A percentile compares a stretch with the other conserved stretches of the same genome.
These are phyloP conservation scores for Solanum peruvianum DNA, from an alignment of 257 asterid genomes.

Conservation along the genomic window DNA sequence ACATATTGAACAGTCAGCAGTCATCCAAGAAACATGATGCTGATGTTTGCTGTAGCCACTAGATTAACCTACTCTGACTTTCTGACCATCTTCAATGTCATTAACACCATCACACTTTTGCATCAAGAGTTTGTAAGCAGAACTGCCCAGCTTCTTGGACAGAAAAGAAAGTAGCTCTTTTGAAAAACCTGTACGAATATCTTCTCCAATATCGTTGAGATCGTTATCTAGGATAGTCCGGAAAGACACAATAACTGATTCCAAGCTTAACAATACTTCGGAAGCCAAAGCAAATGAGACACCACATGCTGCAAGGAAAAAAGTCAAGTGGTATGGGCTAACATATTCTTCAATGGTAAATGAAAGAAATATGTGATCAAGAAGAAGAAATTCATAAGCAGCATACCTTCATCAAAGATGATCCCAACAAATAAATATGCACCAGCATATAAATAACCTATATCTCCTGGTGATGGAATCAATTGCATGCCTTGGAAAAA, in stretches of 20 bases:
- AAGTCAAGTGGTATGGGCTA: conserved; percentile 1
- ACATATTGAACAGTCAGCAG: background rate
- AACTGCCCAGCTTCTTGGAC: conserved; percentile 48
- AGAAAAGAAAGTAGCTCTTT: conserved; percentile 44
- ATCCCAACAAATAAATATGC: conserved; percentile 51
- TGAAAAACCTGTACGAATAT: conserved; percentile 20
- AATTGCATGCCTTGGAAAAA: conserved; percentile 44
- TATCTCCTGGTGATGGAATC: conserved; percentile 51
- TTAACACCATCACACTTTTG: conserved; percentile 52
- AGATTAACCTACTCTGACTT: conserved; percentile 41
- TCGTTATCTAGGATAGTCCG: conserved; percentile 31
- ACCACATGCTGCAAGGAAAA: conserved; percentile 43
- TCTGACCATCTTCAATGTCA: conserved; percentile 30
- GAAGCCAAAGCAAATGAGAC: conserved; percentile 69
- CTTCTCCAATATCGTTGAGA: conserved; percentile 24
- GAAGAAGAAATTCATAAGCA: background rate
- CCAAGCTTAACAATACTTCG: conserved; percentile 56
- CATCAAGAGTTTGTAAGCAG: conserved; percentile 57
- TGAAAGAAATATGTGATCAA: background rate
- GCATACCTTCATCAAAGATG: conserved; percentile 54
- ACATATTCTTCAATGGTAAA: background rate
- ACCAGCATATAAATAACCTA: conserved; percentile 55
- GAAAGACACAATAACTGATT: conserved; percentile 41
- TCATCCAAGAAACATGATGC: background rate
- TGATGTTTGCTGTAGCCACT: background rate